Evolutionary conservation across 768 basidiomycete species (phyloP).

Genomic region (Clavulina sp.): DNA sequence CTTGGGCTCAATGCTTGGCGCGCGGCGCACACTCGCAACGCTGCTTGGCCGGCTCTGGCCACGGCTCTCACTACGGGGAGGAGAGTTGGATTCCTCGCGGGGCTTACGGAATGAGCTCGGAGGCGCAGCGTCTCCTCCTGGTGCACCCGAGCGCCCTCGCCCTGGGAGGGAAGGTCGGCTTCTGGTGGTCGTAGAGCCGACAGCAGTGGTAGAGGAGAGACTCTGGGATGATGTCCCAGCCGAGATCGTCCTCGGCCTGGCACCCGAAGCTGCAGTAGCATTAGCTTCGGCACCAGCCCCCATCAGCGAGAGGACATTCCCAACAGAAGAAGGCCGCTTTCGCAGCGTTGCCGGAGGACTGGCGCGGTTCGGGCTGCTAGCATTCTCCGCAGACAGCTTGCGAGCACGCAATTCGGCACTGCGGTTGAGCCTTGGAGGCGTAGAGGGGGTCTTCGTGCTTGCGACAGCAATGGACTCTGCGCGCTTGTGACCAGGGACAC

Average conservation of each 20-base stretch:
- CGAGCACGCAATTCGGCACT: slow-evolving; percentile 8
- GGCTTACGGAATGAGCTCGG: not conserved
- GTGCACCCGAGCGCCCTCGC: too few relatives aligned
- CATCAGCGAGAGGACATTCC: slow-evolving; percentile 1
- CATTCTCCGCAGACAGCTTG: slow-evolving; percentile 23
- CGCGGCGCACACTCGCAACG: slow-evolving; percentile 12
- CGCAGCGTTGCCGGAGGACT: slow-evolving; percentile 40
- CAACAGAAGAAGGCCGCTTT: slow-evolving; percentile 11
- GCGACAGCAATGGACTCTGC: slow-evolving; percentile 48
- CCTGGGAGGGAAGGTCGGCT: too few relatives aligned
- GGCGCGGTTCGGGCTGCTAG: slow-evolving; percentile 9
- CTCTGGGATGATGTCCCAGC: slow-evolving; percentile 22
- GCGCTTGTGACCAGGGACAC: slow-evolving; percentile 73
- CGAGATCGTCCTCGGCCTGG: slow-evolving; percentile 33
- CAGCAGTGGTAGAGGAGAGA: slow-evolving; percentile 24
- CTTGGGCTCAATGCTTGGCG: slow-evolving; percentile 46
- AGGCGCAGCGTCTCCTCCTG: not conserved
- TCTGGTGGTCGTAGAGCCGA: not conserved
- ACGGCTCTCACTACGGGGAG: slow-evolving; percentile 28
- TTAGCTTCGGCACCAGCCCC: not conserved
- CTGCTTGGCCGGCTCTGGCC: slow-evolving; percentile 18
- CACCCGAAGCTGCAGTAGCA: too few relatives aligned
- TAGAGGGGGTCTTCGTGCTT: slow-evolving; percentile 50
- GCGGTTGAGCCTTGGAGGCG: slow-evolving; percentile 37
- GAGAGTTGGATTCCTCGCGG: slow-evolving; percentile 16